Conservation (phyloP, 2,329 filamentous ascomycete genomes). For the Nemania serpens region DNA sequence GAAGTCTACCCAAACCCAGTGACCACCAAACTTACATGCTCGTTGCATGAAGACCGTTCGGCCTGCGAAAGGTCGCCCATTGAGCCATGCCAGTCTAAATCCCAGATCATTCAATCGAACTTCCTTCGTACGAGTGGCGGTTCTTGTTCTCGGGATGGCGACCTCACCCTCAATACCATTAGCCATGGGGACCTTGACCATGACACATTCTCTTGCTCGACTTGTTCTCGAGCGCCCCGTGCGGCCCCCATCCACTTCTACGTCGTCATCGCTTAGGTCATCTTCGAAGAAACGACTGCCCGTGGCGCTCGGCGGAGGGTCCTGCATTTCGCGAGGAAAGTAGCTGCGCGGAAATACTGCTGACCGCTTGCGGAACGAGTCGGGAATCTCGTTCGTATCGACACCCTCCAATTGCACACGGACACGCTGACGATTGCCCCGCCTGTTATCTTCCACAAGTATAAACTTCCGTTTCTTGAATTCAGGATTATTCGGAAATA, state of each 20-base stretch:
- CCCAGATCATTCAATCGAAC: slow-evolving; percentile 91
- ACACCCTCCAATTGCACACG: slow-evolving; percentile 92
- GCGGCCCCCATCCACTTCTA: slow-evolving; percentile 57
- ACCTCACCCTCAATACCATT: slow-evolving; percentile 77
- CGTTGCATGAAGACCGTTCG: slow-evolving; percentile 87
- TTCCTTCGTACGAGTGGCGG: slow-evolving; percentile 74
- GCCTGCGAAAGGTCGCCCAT: slow-evolving; percentile 88
- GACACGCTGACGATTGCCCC: slow-evolving; percentile 80
- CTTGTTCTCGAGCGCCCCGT: slow-evolving; percentile 44
- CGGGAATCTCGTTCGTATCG: slow-evolving; percentile 93
- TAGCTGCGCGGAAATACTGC: slow-evolving; percentile 91
- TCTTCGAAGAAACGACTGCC: slow-evolving; percentile 77
- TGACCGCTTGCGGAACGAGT: slow-evolving; percentile 88
- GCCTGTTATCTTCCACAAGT: slow-evolving; percentile 86
- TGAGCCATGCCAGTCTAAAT: slow-evolving; percentile 95
- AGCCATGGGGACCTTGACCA: slow-evolving; percentile 66
- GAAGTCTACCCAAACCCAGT: not conserved
- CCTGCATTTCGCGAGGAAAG: slow-evolving; percentile 92
- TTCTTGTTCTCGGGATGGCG: slow-evolving; percentile 74
- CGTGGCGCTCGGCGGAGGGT: slow-evolving; percentile 75
- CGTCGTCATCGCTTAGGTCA: slow-evolving; percentile 60
- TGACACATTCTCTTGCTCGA: slow-evolving; percentile 44
- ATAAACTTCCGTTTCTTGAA: slow-evolving; percentile 96
- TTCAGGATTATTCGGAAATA: slow-evolving; percentile 88
- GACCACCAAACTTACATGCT: slow-evolving; percentile 69